Conservation (phyloP, 768 basidiomycete genomes). For the Neoboletus brunneissimus region DNA sequence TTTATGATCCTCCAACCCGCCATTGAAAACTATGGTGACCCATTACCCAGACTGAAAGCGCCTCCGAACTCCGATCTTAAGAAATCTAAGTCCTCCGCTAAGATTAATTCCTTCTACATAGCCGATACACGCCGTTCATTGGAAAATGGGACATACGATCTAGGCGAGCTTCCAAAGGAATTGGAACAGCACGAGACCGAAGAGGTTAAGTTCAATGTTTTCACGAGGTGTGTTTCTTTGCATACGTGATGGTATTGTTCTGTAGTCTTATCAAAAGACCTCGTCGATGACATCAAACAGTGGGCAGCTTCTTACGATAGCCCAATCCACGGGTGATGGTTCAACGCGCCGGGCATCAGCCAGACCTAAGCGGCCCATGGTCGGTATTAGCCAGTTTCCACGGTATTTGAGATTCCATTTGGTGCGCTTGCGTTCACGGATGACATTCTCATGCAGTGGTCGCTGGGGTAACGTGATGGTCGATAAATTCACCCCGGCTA, state of each 20-base stretch:
- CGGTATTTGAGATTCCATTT: neutral
- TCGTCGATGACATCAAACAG: neutral
- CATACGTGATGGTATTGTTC: neutral
- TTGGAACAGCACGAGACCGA: neutral
- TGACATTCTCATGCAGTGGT: neutral
- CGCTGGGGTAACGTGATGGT: conserved; percentile 17
- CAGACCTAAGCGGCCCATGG: neutral
- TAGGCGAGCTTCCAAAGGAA: neutral
- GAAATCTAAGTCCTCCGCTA: neutral
- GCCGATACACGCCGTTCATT: neutral
- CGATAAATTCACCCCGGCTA: conserved; percentile 4
- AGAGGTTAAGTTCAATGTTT: neutral
- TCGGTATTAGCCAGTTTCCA: neutral
- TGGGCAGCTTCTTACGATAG: neutral
- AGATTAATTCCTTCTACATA: neutral
- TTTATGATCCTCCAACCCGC: too few species aligned
- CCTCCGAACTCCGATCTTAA: neutral
- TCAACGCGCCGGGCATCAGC: neutral
- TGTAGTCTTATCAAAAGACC: neutral
- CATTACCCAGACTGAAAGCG: neutral
- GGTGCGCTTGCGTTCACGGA: neutral
- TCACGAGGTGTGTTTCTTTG: neutral
- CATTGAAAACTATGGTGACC: neutral
- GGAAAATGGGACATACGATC: neutral
- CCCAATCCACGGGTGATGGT: neutral